Percentiles rank a stretch among this genome's conserved stretches.
Conservation (phyloP, 129 eudicot species). For the Cynara cardunculus region DNA sequence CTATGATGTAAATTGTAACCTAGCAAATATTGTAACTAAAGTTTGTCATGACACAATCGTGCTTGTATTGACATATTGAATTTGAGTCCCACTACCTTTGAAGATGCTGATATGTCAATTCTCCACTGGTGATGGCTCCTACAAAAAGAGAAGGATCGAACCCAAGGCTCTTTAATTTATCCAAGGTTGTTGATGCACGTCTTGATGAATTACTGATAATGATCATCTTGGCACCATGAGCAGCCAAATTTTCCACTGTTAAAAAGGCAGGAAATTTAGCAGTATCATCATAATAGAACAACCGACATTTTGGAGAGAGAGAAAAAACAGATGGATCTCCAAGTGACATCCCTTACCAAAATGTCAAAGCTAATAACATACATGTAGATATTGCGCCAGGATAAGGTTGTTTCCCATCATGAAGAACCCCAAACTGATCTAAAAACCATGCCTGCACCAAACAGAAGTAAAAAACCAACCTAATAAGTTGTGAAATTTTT, state of each 20-base stretch:
- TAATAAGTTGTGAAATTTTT: not conserved
- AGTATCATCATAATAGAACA: not conserved
- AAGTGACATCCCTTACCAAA: constrained; percentile 36
- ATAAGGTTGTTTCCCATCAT: constrained; percentile 93
- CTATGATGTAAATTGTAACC: not conserved
- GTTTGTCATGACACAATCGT: not conserved
- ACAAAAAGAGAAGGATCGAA: constrained; percentile 85
- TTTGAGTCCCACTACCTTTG: constrained; percentile 39
- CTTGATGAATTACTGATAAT: constrained; percentile 95
- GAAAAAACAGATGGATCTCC: not conserved
- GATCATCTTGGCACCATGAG: constrained; percentile 83
- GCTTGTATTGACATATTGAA: not conserved
- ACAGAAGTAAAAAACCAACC: not conserved
- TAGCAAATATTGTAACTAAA: no score
- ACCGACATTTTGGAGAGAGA: not conserved
- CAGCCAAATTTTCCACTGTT: constrained; percentile 73
- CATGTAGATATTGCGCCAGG: constrained; percentile 86
- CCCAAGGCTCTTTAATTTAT: constrained; percentile 76
- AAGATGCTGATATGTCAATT: constrained; percentile 79
- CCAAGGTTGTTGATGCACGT: constrained; percentile 82
- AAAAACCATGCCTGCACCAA: constrained; percentile 79
- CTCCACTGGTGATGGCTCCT: constrained; percentile 95
- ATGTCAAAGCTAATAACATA: constrained; percentile 52
- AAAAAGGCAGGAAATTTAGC: constrained; percentile 13
- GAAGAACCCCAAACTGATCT: constrained; percentile 98